Conservation (phyloP, 2,329 filamentous ascomycete genomes). For the Colletotrichum sp. region DNA sequence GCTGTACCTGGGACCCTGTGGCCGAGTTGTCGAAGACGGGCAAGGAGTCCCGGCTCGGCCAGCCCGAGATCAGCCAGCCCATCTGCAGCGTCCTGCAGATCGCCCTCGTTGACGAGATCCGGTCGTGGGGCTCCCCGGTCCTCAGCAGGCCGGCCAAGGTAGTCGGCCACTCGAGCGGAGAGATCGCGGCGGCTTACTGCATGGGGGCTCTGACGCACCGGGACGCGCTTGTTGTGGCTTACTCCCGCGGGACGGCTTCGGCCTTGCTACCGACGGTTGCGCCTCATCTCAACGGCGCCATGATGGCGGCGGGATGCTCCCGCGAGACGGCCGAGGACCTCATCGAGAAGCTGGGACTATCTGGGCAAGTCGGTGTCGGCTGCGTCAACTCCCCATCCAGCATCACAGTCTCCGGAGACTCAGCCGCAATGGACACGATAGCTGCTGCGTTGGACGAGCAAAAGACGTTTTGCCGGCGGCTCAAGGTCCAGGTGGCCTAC, state of each 20-base stretch:
- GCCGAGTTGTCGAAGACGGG: not conserved
- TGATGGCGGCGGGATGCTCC: conserved; percentile 4
- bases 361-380: not conserved
- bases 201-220: not conserved
- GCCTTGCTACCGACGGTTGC: not conserved
- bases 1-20: not conserved
- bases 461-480: conserved; percentile 35
- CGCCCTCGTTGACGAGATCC: conserved; percentile 39
- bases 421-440: conserved; percentile 18
- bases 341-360: not conserved
- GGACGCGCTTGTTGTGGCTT: not conserved
- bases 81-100: conserved; percentile 42
- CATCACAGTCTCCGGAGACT: conserved; percentile 24
- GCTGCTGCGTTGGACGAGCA: conserved; percentile 36
- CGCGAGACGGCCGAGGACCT: not conserved
- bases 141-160: conserved; percentile 33
- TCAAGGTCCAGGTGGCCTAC: conserved; percentile 24
- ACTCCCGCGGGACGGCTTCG: not conserved
- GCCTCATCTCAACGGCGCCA: not conserved
- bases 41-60: not conserved
- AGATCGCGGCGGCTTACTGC: conserved; percentile 43
- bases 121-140: conserved; percentile 27
- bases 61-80: conserved; percentile 32
- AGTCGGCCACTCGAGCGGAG: conserved; percentile 42
- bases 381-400: conserved; percentile 30